phyloP scores from a whole-genome alignment of 1,284 basidiomycete species.

The Acaromyces ingoldii region DNA sequence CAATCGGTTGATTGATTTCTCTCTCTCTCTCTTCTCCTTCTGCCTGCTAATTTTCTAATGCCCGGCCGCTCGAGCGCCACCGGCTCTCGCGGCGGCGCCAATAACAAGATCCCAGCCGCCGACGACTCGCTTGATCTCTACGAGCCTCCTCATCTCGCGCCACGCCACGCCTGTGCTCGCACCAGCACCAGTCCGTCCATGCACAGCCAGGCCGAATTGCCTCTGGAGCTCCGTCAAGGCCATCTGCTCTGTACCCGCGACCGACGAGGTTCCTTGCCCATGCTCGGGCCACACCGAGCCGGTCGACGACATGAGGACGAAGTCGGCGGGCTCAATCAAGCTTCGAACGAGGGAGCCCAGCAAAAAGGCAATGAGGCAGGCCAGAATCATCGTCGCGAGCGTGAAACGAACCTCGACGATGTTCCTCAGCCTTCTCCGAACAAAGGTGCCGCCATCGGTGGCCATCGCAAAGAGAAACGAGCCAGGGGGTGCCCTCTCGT shows the following conservation, averaged over 20 bases:
- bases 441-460: neutral
- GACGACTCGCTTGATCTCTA: conserved; percentile 17
- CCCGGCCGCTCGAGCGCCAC: too few species aligned
- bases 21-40: too few species aligned
- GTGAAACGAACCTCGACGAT: conserved; percentile 22
- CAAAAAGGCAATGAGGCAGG: conserved; percentile 80
- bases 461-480: neutral
- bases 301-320: conserved; percentile 58
- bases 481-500: neutral
- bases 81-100: conserved; percentile 8
- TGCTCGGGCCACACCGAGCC: too few species aligned
- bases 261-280: neutral
- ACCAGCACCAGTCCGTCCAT: neutral
- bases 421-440: conserved; percentile 7
- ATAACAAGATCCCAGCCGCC: conserved; percentile 18
- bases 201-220: neutral
- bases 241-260: neutral
- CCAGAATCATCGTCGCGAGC: conserved; percentile 57
- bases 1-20: too few species aligned
- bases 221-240: neutral
- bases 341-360: conserved; percentile 83
- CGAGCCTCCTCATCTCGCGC: conserved; percentile 12
- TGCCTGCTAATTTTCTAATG: too few species aligned
- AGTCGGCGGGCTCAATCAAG: conserved; percentile 82
- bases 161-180: conserved; percentile 7